These are phyloP conservation scores for Cercophora sp. DNA, from an alignment of 495 filamentous ascomycete species.

Conservation along the genomic window DNA sequence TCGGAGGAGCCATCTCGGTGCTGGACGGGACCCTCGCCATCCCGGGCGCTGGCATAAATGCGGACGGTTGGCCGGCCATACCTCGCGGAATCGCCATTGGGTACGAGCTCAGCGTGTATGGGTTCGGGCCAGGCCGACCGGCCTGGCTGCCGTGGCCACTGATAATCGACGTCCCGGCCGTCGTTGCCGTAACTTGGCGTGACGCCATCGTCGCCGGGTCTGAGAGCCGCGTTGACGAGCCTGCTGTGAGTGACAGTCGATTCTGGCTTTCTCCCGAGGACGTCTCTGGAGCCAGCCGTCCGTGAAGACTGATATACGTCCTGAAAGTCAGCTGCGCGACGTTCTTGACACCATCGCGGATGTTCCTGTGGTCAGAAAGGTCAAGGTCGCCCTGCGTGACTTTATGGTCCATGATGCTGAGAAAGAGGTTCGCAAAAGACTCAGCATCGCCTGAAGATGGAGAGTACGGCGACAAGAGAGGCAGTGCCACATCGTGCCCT, in stretches of 20 bases:
- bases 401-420: conserved; percentile 25
- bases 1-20: conserved; percentile 5
- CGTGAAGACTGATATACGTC: conserved; percentile 18
- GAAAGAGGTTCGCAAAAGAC: conserved; percentile 22
- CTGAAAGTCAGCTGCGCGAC: conserved; percentile 21
- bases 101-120: conserved; percentile 3
- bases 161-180: conserved; percentile 14
- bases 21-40: neutral
- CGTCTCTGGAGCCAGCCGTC: conserved; percentile 14
- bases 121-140: neutral
- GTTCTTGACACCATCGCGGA: conserved; percentile 17
- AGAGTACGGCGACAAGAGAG: neutral
- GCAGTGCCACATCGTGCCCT: conserved; percentile 20
- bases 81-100: neutral
- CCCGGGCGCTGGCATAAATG: neutral
- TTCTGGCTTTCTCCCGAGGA: conserved; percentile 18
- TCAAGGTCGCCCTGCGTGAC: conserved; percentile 22
- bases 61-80: neutral
- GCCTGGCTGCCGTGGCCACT: neutral
- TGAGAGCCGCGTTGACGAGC: conserved; percentile 15
- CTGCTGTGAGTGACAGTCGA: conserved; percentile 12
- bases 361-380: conserved; percentile 5
- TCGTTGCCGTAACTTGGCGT: conserved; percentile 14
- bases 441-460: conserved; percentile 19
- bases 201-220: conserved; percentile 14